Evolutionary conservation across 768 basidiomycete species (phyloP).

Genomic region (Clitopilus passeckerianus): DNA sequence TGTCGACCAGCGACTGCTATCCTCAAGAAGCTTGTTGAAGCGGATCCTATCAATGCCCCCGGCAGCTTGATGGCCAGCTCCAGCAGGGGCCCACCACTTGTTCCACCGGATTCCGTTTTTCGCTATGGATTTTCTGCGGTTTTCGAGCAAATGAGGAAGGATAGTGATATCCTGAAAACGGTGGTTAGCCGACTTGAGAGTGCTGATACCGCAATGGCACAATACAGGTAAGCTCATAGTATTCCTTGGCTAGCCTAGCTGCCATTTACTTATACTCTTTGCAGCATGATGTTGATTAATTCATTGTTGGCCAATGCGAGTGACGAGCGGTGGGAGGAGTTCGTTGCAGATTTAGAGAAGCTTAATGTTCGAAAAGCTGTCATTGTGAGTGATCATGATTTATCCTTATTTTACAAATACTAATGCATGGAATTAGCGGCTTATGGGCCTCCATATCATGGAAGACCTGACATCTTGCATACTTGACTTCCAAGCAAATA

Average conservation of each 20-base stretch:
- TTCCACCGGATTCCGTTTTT: constrained; percentile 69
- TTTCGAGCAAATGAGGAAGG: constrained; percentile 77
- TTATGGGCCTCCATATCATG: constrained; percentile 78
- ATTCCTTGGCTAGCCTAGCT: neutral
- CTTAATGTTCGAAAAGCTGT: constrained; percentile 80
- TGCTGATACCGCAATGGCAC: constrained; percentile 80
- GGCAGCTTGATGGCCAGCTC: constrained; percentile 55
- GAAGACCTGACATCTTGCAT: constrained; percentile 83
- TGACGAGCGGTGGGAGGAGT: constrained; percentile 74
- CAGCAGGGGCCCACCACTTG: constrained; percentile 46
- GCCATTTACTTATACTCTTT: constrained; percentile 9
- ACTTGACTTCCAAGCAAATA: constrained; percentile 84
- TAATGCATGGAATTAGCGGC: constrained; percentile 38
- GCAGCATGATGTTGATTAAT: constrained; percentile 87
- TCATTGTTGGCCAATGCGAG: constrained; percentile 77
- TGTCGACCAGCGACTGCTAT: constrained; percentile 90
- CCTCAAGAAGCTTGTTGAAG: constrained; percentile 84
- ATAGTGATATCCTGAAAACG: constrained; percentile 66
- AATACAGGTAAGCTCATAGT: constrained; percentile 57
- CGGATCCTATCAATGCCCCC: constrained; percentile 67
- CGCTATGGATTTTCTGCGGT: constrained; percentile 82
- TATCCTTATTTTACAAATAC: neutral
- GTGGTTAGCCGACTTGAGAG: constrained; percentile 78
- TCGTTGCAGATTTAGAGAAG: constrained; percentile 68
- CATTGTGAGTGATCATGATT: constrained; percentile 45